A percentile compares a stretch with the other conserved stretches of the same genome.
Evolutionary conservation across 257 asterid genomes (phyloP).

Genomic region (Nicotiana attenuata): DNA sequence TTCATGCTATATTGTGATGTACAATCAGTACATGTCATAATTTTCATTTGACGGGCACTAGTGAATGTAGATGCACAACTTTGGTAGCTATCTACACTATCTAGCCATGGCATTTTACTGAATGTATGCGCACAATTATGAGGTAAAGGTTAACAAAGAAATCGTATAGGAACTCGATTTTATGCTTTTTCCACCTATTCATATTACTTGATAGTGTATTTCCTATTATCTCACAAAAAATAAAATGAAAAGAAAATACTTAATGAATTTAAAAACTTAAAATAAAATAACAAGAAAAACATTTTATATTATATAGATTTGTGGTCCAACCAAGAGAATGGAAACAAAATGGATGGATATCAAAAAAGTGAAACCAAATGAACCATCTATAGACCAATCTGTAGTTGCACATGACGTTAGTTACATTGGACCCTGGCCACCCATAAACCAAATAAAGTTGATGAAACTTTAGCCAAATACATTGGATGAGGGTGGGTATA

Average conservation of each 20-base stretch:
- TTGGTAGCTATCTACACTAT: no score
- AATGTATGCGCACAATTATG: no score
- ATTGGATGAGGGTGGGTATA: not conserved
- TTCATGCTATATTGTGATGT: no score
- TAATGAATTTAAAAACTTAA: not conserved
- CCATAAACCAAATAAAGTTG: not conserved
- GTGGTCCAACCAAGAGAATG: not conserved
- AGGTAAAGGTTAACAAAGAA: no score
- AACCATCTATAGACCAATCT: not conserved
- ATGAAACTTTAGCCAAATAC: not conserved
- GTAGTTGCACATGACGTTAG: not conserved
- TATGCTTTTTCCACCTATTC: not conserved
- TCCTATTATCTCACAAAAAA: not conserved
- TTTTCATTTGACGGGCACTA: no score
- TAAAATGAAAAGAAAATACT: not conserved
- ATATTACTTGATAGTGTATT: not conserved
- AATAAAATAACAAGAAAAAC: not conserved
- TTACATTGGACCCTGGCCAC: constrained; percentile 1
- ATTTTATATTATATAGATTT: not conserved
- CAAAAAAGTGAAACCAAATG: not conserved
- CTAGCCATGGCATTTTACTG: no score
- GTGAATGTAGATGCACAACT: no score
- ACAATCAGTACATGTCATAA: no score
- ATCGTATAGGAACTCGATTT: no score
- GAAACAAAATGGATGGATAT: not conserved